Percentiles rank a stretch among this genome's conserved stretches.
Conservation (phyloP, 129 eudicot genomes). For the Chrysanthemum lavandulifolium region DNA sequence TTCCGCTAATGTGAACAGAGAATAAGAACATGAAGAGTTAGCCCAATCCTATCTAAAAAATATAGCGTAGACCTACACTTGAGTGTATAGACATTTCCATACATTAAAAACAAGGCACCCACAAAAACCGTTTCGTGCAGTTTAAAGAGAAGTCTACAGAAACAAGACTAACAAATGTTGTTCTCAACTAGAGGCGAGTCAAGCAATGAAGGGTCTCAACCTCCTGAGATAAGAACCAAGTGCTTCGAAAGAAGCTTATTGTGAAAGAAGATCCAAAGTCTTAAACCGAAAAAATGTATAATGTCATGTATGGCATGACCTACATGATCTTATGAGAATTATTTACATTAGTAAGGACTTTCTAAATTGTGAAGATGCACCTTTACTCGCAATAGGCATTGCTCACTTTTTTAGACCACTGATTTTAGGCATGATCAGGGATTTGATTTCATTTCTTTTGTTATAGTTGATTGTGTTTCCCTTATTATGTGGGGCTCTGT, state of each 20-base stretch:
- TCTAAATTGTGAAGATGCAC: background rate
- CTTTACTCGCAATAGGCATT: too few relatives aligned
- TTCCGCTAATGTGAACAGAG: slow-evolving; percentile 44
- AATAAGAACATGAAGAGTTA: slow-evolving; percentile 22
- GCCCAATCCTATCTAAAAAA: slow-evolving; percentile 7
- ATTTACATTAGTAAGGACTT: background rate
- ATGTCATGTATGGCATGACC: slow-evolving; percentile 1
- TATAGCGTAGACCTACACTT: background rate
- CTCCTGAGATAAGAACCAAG: background rate
- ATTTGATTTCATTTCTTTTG: too few relatives aligned
- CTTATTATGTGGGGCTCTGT: too few relatives aligned
- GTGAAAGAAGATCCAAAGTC: slow-evolving; percentile 6
- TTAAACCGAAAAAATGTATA: background rate
- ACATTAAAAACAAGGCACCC: too few relatives aligned
- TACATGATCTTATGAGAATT: background rate
- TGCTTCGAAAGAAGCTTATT: background rate
- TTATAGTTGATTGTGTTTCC: too few relatives aligned
- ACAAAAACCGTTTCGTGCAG: background rate
- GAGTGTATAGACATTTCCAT: background rate
- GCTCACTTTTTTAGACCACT: too few relatives aligned
- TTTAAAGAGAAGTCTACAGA: background rate
- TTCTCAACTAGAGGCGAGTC: too few relatives aligned
- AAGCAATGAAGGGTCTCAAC: too few relatives aligned
- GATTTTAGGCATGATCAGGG: too few relatives aligned
- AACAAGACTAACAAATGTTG: too few relatives aligned